Evolutionary conservation across 2,329 filamentous ascomycete genomes (phyloP), one percentile per base, ranked within the genome.

Genomic region (Sarocladiaceae sp.): DNA sequence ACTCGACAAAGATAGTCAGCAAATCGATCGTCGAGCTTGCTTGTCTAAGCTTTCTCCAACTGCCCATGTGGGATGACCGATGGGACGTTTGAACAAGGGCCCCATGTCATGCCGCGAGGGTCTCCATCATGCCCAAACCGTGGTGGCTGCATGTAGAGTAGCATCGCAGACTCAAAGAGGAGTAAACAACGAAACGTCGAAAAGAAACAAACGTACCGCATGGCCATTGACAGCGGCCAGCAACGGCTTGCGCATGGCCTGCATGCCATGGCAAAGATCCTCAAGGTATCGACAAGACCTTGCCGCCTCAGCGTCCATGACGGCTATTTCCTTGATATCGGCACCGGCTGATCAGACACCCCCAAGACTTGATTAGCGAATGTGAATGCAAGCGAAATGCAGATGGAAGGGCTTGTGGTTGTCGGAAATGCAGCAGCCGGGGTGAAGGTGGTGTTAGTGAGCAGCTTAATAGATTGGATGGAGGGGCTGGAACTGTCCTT

Each of bases 141-240:
- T n/a, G 29, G 29, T 39, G 35, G 35, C 17, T 18, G 35, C 11
- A 12, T 39, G 17, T 18, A 18, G 35, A 7, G 29, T 33, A 10
- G 29, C 29, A 15, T 33, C 15, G 29, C 8, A 8, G 29, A 33
- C 15, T 33, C 29, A 17, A 36, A n/a, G 15, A 36, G 33, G 33
- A 36, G 15, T n/a, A 36, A 36, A 36, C 8, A 17, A 37, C 10
- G 35, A n/a, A 37, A 37, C 11, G n/a, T 6, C 18, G 8, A 6
- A 20, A 40, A 10, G 37, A 20, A 40, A 17, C 20, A 29, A 46
- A 67, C 75, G 66, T 58, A 78, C 75, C 56, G 76, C 76, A 61
- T 73, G 70, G 47, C 76, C 76, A 56, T 75, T 69, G 20, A 79
- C 74, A 18, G 74, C 74, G 10, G 75, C 75, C 52, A 79, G 66